Evolutionary conservation across 1,284 basidiomycete genomes (phyloP).

Genomic region (Rhodotorula sp.): DNA sequence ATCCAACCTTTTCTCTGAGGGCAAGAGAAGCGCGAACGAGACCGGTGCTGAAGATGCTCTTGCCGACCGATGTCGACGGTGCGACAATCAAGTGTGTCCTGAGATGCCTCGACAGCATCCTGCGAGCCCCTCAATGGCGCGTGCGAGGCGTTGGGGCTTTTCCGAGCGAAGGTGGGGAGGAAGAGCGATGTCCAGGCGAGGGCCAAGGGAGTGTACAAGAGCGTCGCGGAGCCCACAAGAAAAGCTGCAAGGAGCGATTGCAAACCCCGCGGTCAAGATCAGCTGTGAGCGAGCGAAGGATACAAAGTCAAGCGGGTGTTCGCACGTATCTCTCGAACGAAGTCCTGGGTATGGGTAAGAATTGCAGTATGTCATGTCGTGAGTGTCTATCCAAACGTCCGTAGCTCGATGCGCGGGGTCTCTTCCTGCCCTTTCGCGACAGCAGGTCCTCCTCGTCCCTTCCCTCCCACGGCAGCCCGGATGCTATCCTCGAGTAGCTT

Average conservation of each 20-base stretch:
- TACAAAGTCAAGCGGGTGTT: too few relatives aligned
- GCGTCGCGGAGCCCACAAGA: background rate
- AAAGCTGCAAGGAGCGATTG: too few relatives aligned
- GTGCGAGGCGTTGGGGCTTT: too few relatives aligned
- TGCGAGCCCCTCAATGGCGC: background rate
- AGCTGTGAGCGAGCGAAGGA: too few relatives aligned
- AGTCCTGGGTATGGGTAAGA: too few relatives aligned
- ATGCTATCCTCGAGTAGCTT: slow-evolving; percentile 74
- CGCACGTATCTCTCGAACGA: too few relatives aligned
- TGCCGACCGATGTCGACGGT: slow-evolving; percentile 87
- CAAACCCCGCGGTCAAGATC: too few relatives aligned
- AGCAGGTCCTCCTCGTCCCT: background rate
- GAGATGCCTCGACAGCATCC: slow-evolving; percentile 66
- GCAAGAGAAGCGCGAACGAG: slow-evolving; percentile 66
- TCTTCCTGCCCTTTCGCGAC: slow-evolving; percentile 7
- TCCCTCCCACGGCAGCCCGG: slow-evolving; percentile 48
- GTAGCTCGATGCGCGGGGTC: slow-evolving; percentile 28
- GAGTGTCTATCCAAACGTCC: slow-evolving; percentile 21
- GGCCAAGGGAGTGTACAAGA: background rate
- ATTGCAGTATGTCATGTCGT: too few relatives aligned
- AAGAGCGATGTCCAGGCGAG: background rate
- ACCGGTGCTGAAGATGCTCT: slow-evolving; percentile 82
- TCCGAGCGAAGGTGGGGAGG: background rate
- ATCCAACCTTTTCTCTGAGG: slow-evolving; percentile 59
- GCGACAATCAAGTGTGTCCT: slow-evolving; percentile 87